Percentiles rank a stretch among this genome's conserved stretches.
Conservation (phyloP, 805 yeast genomes). For the Zygosaccharomyces siamensis region DNA sequence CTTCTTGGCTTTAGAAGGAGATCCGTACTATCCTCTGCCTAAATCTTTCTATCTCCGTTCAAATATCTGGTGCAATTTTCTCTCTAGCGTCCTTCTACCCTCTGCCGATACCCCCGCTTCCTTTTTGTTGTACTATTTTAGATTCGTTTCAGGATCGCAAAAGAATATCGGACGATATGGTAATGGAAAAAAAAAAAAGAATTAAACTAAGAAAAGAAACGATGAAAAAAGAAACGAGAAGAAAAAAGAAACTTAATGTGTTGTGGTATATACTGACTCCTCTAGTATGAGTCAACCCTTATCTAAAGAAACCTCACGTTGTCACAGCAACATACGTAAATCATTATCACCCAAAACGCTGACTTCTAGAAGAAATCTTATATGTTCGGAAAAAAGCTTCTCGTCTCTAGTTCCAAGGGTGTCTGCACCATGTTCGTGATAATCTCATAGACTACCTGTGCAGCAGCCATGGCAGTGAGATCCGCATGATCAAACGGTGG, state of each 20-base stretch:
- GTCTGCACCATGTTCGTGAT: constrained; percentile 69
- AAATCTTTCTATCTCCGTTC: not conserved
- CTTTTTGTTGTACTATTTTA: not conserved
- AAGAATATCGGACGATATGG: not conserved
- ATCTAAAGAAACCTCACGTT: not conserved
- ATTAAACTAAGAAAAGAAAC: not conserved
- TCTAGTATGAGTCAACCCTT: not conserved
- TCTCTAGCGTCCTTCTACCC: not conserved
- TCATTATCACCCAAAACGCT: not conserved
- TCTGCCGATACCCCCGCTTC: not conserved
- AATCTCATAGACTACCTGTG: constrained; percentile 66
- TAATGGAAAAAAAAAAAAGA: not conserved
- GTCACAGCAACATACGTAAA: not conserved
- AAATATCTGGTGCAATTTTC: not conserved
- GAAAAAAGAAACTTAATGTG: not conserved
- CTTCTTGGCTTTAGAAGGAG: not conserved
- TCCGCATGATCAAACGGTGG: constrained; percentile 64
- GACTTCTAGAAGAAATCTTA: not conserved
- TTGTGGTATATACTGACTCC: not conserved
- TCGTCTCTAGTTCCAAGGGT: not conserved
- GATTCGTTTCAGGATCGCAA: not conserved
- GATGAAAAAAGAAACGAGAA: not conserved
- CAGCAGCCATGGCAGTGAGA: constrained; percentile 62
- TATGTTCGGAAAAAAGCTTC: not conserved
- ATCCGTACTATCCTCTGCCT: not conserved